Percentiles rank a stretch among this genome's conserved stretches.
These are phyloP conservation scores for Dioscorea cayenensis DNA, from an alignment of 116 monocot species.

Conservation along the genomic window DNA sequence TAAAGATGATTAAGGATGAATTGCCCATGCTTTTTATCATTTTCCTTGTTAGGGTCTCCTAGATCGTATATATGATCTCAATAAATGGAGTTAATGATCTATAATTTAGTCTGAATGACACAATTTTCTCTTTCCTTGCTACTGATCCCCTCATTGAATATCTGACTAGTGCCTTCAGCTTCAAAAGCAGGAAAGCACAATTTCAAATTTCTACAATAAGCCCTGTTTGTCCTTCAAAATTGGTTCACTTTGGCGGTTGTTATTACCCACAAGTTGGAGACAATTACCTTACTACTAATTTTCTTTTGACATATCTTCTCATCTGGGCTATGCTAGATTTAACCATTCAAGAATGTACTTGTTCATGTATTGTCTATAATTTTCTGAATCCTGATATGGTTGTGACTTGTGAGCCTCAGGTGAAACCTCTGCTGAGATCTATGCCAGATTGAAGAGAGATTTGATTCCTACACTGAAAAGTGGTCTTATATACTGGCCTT, in stretches of 20 bases:
- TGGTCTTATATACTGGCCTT: conserved; percentile 78
- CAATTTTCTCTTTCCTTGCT: too few species aligned
- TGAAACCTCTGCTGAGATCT: conserved; percentile 61
- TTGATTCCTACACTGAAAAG: conserved; percentile 62
- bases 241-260: not conserved
- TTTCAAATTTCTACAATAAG: too few species aligned
- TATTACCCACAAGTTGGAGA: not conserved
- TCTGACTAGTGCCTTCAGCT: too few species aligned
- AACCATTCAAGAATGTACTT: not conserved
- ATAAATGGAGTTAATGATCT: too few species aligned
- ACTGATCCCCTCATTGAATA: too few species aligned
- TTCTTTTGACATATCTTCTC: not conserved
- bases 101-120: too few species aligned
- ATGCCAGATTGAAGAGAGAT: conserved; percentile 83
- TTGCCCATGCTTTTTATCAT: too few species aligned
- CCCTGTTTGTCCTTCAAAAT: too few species aligned
- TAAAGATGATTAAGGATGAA: too few species aligned
- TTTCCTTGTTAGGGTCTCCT: too few species aligned
- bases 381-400: not conserved
- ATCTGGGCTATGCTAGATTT: not conserved
- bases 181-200: too few species aligned
- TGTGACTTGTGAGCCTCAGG: conserved; percentile 29
- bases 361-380: not conserved
- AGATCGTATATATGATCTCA: too few species aligned
- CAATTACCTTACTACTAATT: not conserved